Evolutionary conservation across 176 grass and related monocot genomes (phyloP), one percentile per base, ranked within the genome.

Genomic region (Dactylis glomerata): DNA sequence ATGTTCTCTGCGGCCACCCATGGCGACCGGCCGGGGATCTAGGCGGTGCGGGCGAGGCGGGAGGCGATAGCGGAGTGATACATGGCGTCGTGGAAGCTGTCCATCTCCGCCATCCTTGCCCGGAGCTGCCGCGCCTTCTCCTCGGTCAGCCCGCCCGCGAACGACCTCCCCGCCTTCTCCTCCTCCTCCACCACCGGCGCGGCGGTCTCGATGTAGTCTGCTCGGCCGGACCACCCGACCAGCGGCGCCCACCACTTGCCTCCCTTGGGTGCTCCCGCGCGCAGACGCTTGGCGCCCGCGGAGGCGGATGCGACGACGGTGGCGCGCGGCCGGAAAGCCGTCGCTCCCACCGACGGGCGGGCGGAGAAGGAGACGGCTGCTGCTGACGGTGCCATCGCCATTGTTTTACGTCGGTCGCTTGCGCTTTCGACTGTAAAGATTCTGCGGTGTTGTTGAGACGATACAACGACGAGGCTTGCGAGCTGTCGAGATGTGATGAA

Each of bases 41-140:
- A 72, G 27, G 57, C 8, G 52, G 92, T 81, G 69, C 92, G 90
- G 1, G 96, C 91, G 68, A 98, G 96, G 67, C 93, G 96, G 37
- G 96, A 95, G 0, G 96, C 96, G 74, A 98, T 98, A 81, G 89
- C 93, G 52, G 96, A 98, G 91, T 95, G 96, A 82, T 95, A 98
- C 96, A 98, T 98, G 73, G 81, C 86, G 69, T 93, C 87, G 57
- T 95, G 93, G 90, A 92, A 98, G 45, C 32, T 84, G 38, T 95
- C 91, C 79, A 73, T 87, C 76, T 90, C 93, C 61, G 87, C 64
- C 88, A 88, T 95, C 72, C 86, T 49, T 68, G 87, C 87, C 2
- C 93, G 91, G 24, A 98, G 93, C 87, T 92, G 87, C 66, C 84
- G 83, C 17, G 96, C 92, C 77, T 98, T 92, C 73, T 98, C 91